Evolutionary conservation across 495 filamentous ascomycete species (phyloP), one percentile per base, ranked within the genome.

Genomic region (Penicillium arizonense): DNA sequence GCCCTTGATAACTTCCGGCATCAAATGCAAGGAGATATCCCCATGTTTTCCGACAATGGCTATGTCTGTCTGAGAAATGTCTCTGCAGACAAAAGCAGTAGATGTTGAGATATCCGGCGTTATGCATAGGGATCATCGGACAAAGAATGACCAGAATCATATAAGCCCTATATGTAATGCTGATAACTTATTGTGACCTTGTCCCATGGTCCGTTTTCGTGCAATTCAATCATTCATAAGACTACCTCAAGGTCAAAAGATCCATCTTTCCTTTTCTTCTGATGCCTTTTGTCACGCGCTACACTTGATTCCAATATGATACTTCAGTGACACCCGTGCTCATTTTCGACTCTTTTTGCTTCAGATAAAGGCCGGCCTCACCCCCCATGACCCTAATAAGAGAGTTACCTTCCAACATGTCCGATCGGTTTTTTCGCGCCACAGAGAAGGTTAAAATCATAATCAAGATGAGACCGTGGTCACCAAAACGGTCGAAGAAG

Each of bases 141-240:
- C 58, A 55, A 55, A 47, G 37, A 60, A 57, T 42, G 55, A 50
- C 50, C 42, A 28, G 23, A 35, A 14, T 45, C 50, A 35, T 45
- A 64, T 59, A 55, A 28, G 50, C 51, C 52, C 41, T 55, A 55
- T 65, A 66, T 66, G 65, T 70, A 72, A 72, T 70, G 48, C 59
- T 69, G 67, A 72, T 70, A 61, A 42, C 39, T 35, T 54, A 50
- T 24, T 59, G 61, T 72, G 67, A 70, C 61, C 58, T 48, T 55
- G 58, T 60, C 72, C 68, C 72, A 68, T 72, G 72, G 62, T 61
- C 69, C 72, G 68, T 68, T 74, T 74, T 64, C 72, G 60, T 69
- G 59, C 65, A 53, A 65, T 57, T 59, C 46, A 43, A 63, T 55
- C 54, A 48, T 43, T 21, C 49, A 26, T 55, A 20, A 28, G 43